Evolutionary conservation across 805 yeast species (phyloP), one percentile per base, ranked within the genome.

Genomic region (Yamadazyma scolyti): DNA sequence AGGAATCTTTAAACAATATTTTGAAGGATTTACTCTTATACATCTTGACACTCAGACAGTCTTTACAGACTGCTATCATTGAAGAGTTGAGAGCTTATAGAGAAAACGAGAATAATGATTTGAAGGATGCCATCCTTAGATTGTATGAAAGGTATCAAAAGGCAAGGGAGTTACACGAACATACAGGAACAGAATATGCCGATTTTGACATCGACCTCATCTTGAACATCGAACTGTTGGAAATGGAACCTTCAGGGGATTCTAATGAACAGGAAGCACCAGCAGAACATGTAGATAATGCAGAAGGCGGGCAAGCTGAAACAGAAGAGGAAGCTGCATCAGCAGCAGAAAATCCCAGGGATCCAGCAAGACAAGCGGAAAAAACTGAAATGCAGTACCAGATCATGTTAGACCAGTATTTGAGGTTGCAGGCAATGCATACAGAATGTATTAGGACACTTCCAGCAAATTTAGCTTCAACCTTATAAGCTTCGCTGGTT

Each of bases 1-100:
- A 17, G 11, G 34, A 37, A 12, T 16, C 35, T 8, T n/a, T 41
- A 2, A 39, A 26, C 18, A 49, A 40, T 27, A 11, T 44, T 2
- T 37, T 44, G 36, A 52, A 50, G 30, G 58, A 54, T 32, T 4
- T 27, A 0, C 18, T 47, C 4, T 32, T 57, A 22, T 30, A 30
- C 6, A 6, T 43, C 1, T 28, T 53, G 14, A 39, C 51, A 6
- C 12, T 47, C 5, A 15, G 45, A 9, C 55, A 52, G 6, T 40
- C 48, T 0, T 34, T 42, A 6, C 37, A 43, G 13, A 17, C 26
- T 4, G 21, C 25, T 13, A 33, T 53, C 5, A 20, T 34, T 15
- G 34, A 24, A 8, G 40, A 36, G 18, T n/a, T 47, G 14, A 46
- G 42, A 11, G 16, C 25, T 6, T 47, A 53, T 48, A 45, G 44